Evolutionary conservation across 305 asterid species (phyloP).

Genomic region (Fraxinus dipetala): DNA sequence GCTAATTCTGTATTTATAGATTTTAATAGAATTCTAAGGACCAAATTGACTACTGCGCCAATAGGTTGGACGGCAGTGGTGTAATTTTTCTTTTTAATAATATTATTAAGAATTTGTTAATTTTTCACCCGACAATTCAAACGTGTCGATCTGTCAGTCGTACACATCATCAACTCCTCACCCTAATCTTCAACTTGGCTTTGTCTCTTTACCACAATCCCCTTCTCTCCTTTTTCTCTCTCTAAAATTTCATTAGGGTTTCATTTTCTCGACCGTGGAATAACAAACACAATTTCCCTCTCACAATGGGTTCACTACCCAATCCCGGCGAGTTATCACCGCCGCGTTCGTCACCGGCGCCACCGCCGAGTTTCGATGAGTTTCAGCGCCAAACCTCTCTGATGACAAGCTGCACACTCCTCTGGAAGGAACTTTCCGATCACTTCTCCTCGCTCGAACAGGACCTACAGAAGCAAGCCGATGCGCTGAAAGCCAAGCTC

Average conservation of each 20-base stretch:
- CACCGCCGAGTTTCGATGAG: conserved; percentile 72
- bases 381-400: conserved; percentile 96
- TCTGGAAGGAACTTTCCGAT: conserved; percentile 96
- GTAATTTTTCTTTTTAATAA: background rate
- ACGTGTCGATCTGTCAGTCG: conserved; percentile 32
- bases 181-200: conserved; percentile 30
- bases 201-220: conserved; percentile 42
- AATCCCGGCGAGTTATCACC: conserved; percentile 75
- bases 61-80: background rate
- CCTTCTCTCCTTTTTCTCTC: conserved; percentile 22
- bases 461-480: conserved; percentile 67
- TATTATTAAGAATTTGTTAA: background rate
- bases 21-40: background rate
- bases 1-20: too few species aligned
- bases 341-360: background rate
- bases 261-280: conserved; percentile 12
- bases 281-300: conserved; percentile 11
- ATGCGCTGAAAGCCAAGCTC: conserved; percentile 56
- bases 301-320: conserved; percentile 77
- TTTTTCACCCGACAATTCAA: conserved; percentile 38
- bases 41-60: background rate
- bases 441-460: conserved; percentile 84
- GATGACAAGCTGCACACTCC: conserved; percentile 97
- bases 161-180: conserved; percentile 52
- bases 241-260: conserved; percentile 30